Base-by-base conservation (phyloP, 352 stramenopile species). In the Phytophthora niederhauseri region DNA sequence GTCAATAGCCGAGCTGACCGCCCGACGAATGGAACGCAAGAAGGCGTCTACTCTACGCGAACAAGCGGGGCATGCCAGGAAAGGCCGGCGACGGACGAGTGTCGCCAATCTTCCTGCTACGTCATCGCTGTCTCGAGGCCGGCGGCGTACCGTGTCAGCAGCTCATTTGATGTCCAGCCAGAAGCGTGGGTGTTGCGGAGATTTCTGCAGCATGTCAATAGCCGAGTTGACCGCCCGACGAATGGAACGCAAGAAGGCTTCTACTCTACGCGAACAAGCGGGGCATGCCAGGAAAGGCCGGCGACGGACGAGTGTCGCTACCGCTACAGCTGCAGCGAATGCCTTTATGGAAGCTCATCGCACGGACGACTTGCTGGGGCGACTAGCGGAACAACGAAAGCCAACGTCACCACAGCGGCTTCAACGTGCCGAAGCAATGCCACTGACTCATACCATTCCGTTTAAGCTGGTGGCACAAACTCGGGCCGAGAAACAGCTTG, bases 401-500 rank as follows among this genome's bases (percentile, higher is more conserved):
- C 78, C 75, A 11, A 66, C 68, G 34, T 84, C 71, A 5, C 73
- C 73, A 15, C 78, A 84, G 53, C 56, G 67, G 52, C 66, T 77
- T 17, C 75, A 89, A 50, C 68, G 61, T 48, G 52, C 57, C 2
- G 65, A 75, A 28, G 22, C 69, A 36, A 38, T 50, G 28, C 38
- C 55, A 20, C 38, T 61, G 20, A 69, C 76, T n/a, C 73, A 85
- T 50, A 80, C 67, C 2, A 93, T 95, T 28, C 86, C 85, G 17
- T 95, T 94, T 75, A 94, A 95, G 61, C 61, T 90, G 19, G 87
- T 95, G 9, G 85, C 86, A 1, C 88, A 93, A 59, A 93, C 86
- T 26, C 76, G 88, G 6, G 86, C 83, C 0, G 88, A 95, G 57
- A 94, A 93, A 51, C 76, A 90, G 49, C 81, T 94, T 45, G 88